Evolutionary conservation across 1,139 yeast genomes (phyloP).

Genomic region (Yamadazyma blattariae): DNA sequence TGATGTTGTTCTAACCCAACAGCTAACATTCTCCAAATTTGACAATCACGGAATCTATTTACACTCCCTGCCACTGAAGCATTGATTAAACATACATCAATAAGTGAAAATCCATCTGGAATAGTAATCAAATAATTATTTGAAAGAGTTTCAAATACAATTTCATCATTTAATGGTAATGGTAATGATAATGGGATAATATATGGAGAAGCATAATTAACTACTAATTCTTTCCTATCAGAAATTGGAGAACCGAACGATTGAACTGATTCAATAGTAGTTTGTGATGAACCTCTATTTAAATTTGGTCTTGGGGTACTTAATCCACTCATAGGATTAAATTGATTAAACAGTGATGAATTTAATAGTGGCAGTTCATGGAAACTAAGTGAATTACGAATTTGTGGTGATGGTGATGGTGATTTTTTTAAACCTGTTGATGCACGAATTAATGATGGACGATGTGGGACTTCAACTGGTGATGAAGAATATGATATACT

Average conservation of each 20-base stretch:
- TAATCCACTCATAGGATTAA: background rate
- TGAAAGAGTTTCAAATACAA: constrained; percentile 41
- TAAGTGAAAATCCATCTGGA: constrained; percentile 49
- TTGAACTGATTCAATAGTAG: constrained; percentile 33
- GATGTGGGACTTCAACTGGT: constrained; percentile 22
- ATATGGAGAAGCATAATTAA: constrained; percentile 38
- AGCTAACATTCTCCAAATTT: constrained; percentile 67
- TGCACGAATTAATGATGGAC: constrained; percentile 21
- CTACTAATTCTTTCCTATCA: constrained; percentile 13
- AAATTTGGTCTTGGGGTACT: constrained; percentile 23
- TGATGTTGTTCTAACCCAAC: constrained; percentile 50
- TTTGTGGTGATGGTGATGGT: constrained; percentile 17
- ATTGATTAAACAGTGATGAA: background rate
- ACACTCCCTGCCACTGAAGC: constrained; percentile 57
- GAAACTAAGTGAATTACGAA: constrained; percentile 12
- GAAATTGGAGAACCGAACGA: constrained; percentile 17
- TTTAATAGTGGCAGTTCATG: constrained; percentile 4
- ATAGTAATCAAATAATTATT: constrained; percentile 38
- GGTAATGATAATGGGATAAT: constrained; percentile 45
- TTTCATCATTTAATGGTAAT: constrained; percentile 40
- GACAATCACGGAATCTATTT: constrained; percentile 55
- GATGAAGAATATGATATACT: constrained; percentile 20
- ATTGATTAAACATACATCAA: constrained; percentile 58
- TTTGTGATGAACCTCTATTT: constrained; percentile 33
- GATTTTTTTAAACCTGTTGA: constrained; percentile 19